Conservation (phyloP, 164 flowering plant genomes). For the Paratinospora sagittata region DNA sequence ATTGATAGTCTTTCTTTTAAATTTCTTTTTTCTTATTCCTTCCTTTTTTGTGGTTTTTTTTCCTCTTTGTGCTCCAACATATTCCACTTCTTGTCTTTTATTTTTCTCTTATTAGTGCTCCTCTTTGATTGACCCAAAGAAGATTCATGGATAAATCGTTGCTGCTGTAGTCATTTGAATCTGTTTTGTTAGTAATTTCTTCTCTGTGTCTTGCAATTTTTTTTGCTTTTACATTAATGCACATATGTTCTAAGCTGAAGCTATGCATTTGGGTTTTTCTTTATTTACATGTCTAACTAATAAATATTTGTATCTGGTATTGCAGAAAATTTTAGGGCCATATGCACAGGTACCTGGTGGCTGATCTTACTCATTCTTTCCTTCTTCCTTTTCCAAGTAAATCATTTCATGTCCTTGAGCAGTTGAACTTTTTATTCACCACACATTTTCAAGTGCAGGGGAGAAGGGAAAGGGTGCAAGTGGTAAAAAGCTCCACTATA, state of each 20-base stretch:
- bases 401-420: background rate
- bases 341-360: slow-evolving; percentile 76
- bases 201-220: background rate
- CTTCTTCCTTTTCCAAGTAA: background rate
- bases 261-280: no score
- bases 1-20: background rate
- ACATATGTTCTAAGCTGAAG: background rate
- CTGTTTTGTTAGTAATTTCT: background rate
- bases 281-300: no score
- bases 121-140: background rate
- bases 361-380: background rate
- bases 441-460: slow-evolving; percentile 38
- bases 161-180: background rate
- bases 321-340: slow-evolving; percentile 97
- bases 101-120: background rate
- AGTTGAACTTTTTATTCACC: background rate
- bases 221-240: background rate
- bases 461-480: slow-evolving; percentile 61
- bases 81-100: background rate
- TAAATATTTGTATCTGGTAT: slow-evolving; percentile 15
- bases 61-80: no score
- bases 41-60: background rate
- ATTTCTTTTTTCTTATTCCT: no score
- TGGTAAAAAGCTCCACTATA: slow-evolving; percentile 75
- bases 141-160: background rate